Evolutionary conservation across 140 eudicot species (phyloP).

Genomic region (Erigeron philadelphicus): DNA sequence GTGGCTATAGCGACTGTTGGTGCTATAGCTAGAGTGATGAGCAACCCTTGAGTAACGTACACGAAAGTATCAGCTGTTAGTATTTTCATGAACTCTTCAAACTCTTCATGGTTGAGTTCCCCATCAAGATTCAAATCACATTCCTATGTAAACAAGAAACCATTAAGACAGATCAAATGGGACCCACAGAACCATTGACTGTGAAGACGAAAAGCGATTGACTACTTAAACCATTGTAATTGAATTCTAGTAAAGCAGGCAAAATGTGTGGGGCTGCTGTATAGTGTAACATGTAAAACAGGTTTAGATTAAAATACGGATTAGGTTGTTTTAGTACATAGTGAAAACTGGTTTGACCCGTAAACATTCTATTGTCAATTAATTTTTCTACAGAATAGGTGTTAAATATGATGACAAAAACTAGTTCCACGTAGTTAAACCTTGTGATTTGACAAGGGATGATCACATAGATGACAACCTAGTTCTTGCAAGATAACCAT

Average conservation of each 20-base stretch:
- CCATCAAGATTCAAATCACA: constrained; percentile 74
- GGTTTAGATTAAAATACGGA: too few species aligned
- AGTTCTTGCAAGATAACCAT: not conserved
- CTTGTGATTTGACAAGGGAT: too few species aligned
- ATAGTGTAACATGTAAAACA: too few species aligned
- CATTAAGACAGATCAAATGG: constrained; percentile 6
- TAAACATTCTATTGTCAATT: too few species aligned
- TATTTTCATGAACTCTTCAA: constrained; percentile 50
- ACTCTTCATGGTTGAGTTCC: constrained; percentile 72
- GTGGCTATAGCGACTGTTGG: constrained; percentile 82
- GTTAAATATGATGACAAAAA: too few species aligned
- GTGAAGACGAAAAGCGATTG: not conserved
- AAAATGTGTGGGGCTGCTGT: too few species aligned
- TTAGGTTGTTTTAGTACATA: not conserved
- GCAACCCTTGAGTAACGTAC: constrained; percentile 73
- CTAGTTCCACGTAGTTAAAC: too few species aligned
- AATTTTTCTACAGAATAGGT: too few species aligned
- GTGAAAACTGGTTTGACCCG: not conserved
- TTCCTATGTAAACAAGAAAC: constrained; percentile 39
- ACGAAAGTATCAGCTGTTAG: constrained; percentile 62
- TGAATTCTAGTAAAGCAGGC: not conserved
- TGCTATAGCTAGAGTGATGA: constrained; percentile 71
- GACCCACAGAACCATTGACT: constrained; percentile 4
- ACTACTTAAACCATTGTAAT: not conserved
- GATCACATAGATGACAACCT: too few species aligned